Conservation (phyloP, 306 rosid genomes). For the Vicia villosa region DNA sequence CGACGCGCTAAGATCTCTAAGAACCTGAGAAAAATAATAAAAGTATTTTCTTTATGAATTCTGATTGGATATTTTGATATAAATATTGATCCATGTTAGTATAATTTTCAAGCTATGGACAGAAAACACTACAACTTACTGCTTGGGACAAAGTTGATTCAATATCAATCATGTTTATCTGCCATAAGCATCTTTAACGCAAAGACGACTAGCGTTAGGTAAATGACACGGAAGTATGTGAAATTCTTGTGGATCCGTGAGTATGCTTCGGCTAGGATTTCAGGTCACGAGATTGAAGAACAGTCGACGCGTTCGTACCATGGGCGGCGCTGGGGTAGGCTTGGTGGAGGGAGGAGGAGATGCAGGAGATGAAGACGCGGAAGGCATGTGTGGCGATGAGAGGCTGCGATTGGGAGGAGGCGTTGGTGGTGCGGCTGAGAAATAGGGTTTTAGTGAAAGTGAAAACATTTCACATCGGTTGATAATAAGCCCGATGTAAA, state of each 20-base stretch:
- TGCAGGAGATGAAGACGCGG: constrained; percentile 77
- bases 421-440: constrained; percentile 3
- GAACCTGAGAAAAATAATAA: constrained; percentile 61
- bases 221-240: constrained; percentile 85
- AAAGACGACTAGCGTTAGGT: constrained; percentile 58
- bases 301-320: constrained; percentile 86
- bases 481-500: too few species aligned
- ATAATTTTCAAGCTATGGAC: constrained; percentile 23
- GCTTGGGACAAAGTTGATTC: constrained; percentile 81
- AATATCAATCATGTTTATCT: constrained; percentile 87
- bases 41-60: constrained; percentile 7
- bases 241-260: constrained; percentile 89
- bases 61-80: constrained; percentile 13
- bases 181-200: constrained; percentile 83
- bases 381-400: constrained; percentile 80
- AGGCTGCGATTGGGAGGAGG: constrained; percentile 52
- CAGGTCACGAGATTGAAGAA: constrained; percentile 64
- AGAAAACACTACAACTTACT: constrained; percentile 63
- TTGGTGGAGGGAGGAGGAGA: constrained; percentile 62
- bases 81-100: constrained; percentile 7
- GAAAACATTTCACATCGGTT: too few species aligned
- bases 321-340: constrained; percentile 89
- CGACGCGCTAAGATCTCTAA: constrained; percentile 68
- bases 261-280: constrained; percentile 75
- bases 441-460: too few species aligned